Evolutionary conservation across 2,329 filamentous ascomycete genomes (phyloP).

Genomic region (Xylariaceae sp.): DNA sequence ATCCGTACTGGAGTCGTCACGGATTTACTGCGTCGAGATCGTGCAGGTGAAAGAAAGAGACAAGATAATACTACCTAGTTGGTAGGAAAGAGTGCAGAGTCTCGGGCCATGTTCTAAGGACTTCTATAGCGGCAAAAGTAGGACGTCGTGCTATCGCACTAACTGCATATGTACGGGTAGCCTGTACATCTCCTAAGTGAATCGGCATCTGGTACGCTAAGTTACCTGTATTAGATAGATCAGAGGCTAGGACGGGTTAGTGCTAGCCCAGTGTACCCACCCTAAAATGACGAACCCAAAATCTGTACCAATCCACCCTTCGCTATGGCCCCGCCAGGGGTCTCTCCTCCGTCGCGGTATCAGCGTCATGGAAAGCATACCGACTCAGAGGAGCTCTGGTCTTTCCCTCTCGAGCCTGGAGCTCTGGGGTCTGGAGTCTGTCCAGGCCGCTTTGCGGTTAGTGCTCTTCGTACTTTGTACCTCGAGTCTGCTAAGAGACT

Average conservation of each 20-base stretch:
- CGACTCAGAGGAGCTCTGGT: background rate
- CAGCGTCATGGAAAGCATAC: background rate
- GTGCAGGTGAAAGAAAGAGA: too few species aligned
- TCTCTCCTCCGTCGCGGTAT: background rate
- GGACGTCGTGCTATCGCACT: too few species aligned
- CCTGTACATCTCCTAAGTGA: background rate
- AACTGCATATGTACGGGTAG: too few species aligned
- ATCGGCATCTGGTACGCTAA: background rate
- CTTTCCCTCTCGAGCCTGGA: background rate
- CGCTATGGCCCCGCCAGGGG: background rate
- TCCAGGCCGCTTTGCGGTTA: background rate
- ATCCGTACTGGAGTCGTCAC: too few species aligned
- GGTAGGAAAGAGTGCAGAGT: too few species aligned
- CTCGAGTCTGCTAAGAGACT: too few species aligned
- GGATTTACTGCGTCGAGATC: too few species aligned
- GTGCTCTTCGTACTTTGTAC: background rate
- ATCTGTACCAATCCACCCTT: background rate
- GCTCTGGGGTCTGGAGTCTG: too few species aligned
- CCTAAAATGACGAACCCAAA: background rate
- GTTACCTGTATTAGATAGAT: background rate
- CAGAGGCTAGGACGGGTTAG: background rate
- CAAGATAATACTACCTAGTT: too few species aligned
- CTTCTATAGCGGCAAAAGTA: too few species aligned
- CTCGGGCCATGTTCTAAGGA: too few species aligned
- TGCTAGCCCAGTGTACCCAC: background rate